phyloP scores from a whole-genome alignment of 495 filamentous ascomycete species.

The Aspergillus coremiiformis region DNA sequence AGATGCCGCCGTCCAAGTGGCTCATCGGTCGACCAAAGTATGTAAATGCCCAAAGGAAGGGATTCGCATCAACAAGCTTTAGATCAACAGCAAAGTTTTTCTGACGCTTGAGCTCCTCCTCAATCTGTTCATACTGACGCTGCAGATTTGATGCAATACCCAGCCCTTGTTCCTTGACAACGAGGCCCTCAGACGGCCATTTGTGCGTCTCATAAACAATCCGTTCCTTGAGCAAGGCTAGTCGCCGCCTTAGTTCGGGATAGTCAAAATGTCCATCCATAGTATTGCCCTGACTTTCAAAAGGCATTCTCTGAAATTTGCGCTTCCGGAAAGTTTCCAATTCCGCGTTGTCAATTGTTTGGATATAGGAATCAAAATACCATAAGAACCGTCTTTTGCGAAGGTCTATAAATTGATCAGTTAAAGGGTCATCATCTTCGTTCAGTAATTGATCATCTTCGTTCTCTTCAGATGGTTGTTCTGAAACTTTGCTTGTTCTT shows the following conservation, averaged over 20 bases:
- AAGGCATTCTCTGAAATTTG: conserved; percentile 71
- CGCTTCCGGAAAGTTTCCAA: conserved; percentile 45
- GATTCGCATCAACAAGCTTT: conserved; percentile 55
- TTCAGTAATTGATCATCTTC: conserved; percentile 40
- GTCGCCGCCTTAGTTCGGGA: conserved; percentile 57
- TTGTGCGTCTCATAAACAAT: conserved; percentile 63
- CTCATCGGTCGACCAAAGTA: conserved; percentile 93
- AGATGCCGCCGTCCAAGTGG: conserved; percentile 84
- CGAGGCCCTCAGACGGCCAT: conserved; percentile 65
- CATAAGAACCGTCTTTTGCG: conserved; percentile 90
- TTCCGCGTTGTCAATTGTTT: conserved; percentile 52
- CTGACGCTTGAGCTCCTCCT: conserved; percentile 60
- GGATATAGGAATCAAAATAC: conserved; percentile 86
- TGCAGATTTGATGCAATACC: conserved; percentile 74
- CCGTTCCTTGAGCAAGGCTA: conserved; percentile 55
- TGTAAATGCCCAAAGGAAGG: conserved; percentile 54
- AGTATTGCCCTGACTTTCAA: conserved; percentile 67
- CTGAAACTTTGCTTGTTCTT: conserved; percentile 23
- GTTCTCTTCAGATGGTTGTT: conserved; percentile 27
- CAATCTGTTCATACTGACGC: conserved; percentile 77
- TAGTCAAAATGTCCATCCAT: conserved; percentile 92
- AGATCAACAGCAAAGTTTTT: conserved; percentile 65
- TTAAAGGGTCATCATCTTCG: conserved; percentile 37
- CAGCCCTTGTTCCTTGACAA: conserved; percentile 55
- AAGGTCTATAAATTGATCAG: conserved; percentile 74